Evolutionary conservation across 2,329 filamentous ascomycete species (phyloP), one percentile per base, ranked within the genome.

Genomic region (Ophiostoma pallidulum): DNA sequence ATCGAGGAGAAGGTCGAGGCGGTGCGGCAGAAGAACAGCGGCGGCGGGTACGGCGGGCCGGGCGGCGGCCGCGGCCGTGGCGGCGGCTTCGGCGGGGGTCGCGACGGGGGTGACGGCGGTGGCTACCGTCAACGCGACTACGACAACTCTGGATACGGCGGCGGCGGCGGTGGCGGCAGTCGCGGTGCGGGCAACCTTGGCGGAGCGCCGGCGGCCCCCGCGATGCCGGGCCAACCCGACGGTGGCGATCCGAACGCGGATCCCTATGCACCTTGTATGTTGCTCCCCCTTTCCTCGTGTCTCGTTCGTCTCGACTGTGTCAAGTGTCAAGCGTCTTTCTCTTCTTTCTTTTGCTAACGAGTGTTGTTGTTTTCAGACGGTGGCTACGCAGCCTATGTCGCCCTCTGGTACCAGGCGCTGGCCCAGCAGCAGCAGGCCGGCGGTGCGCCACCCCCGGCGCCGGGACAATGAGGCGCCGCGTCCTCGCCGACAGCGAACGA

Each of bases 1-100:
- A 94, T 95, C 53, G 86, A 88, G 63, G 89, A 94, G 57, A 95
- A 95, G 67, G 87, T 95, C 41, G 87, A 94, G 53, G 84, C 86
- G 60, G 87, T 91, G 63, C 70, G 71, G 47, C 72, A 77, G 58
- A 78, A 78, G 67, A 77, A 72, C 59, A 68, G 63, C 50, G 68
- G 67, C 32, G 66, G 67, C 45, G 63, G 66, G 22, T 62, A 66
- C 35, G 59, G 65, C 32, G 65, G 67, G 42, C 63, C 67, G 39
- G 67, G 72, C 50, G 64, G 68, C 43, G 66, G 71, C 51, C 60
- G 61, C 40, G 66, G 67, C 53, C 61, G 66, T 69, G 41, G 44
- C 13, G 47, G 72, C 57, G 66, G 62, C 47, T 67, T 66, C 28
- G 64, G 65, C 53, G 59, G 64, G 46, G 55, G 52, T 24, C 66